Conservation (phyloP, 2,329 filamentous ascomycete species). For the Fusarium scirpi region DNA sequence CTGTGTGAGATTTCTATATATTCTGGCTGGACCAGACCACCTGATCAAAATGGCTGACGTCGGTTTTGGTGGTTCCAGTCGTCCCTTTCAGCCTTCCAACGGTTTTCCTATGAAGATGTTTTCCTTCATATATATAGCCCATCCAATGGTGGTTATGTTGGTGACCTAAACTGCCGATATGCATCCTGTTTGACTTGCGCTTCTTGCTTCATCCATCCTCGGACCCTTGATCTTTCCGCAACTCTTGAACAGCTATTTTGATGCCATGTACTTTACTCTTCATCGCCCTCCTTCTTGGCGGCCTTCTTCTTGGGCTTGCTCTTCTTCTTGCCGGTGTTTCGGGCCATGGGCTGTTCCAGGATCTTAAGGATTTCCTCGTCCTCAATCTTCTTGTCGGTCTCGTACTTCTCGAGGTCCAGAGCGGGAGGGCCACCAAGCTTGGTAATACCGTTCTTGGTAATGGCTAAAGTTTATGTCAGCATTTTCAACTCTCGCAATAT, state of each 20-base stretch:
- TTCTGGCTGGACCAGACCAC: constrained; percentile 34
- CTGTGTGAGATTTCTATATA: constrained; percentile 45
- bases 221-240: constrained; percentile 25
- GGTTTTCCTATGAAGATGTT: constrained; percentile 22
- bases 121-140: constrained; percentile 21
- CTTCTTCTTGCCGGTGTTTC: constrained; percentile 92
- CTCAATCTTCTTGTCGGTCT: constrained; percentile 97
- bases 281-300: constrained; percentile 60
- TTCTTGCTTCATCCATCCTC: constrained; percentile 25
- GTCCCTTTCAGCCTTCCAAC: constrained; percentile 35
- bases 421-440: constrained; percentile 82
- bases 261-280: constrained; percentile 45
- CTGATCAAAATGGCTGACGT: constrained; percentile 34
- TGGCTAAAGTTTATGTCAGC: constrained; percentile 67
- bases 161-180: constrained; percentile 33
- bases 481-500: background rate
- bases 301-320: constrained; percentile 85
- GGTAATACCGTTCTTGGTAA: constrained; percentile 97
- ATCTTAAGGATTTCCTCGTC: constrained; percentile 97
- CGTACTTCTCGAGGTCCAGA: constrained; percentile 82
- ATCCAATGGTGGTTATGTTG: constrained; percentile 30
- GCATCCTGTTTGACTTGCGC: constrained; percentile 31
- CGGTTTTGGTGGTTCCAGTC: constrained; percentile 32
- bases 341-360: constrained; percentile 86
- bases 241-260: constrained; percentile 31